Conservation (phyloP, 768 basidiomycete genomes). For the Daedaleopsis sinensis region DNA sequence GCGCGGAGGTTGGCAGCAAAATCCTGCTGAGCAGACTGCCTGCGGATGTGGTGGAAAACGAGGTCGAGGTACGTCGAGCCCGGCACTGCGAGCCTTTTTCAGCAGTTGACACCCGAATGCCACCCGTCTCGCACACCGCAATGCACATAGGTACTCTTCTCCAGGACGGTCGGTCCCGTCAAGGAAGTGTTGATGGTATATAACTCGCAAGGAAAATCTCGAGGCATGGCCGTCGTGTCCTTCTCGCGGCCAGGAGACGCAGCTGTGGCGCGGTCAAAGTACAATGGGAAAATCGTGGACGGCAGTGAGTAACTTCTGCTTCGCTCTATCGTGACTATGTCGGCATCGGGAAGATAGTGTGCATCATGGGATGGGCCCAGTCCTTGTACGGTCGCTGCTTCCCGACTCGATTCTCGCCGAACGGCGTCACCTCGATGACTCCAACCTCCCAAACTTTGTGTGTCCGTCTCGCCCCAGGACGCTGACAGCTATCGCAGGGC, state of each 20-base stretch:
- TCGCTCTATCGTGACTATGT: neutral
- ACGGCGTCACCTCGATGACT: neutral
- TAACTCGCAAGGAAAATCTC: conserved; percentile 74
- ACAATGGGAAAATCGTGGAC: conserved; percentile 78
- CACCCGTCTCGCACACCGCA: neutral
- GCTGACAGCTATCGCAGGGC: conserved; percentile 43
- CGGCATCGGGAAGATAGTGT: neutral
- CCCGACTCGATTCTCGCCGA: neutral
- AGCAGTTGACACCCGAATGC: no score
- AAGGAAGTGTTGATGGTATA: conserved; percentile 72
- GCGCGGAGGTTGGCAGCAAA: conserved; percentile 50
- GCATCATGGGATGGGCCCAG: neutral
- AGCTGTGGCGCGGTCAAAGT: conserved; percentile 61
- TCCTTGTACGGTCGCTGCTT: no score
- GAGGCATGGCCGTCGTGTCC: conserved; percentile 77
- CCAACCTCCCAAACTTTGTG: neutral
- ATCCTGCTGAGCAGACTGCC: conserved; percentile 70
- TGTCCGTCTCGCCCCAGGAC: neutral
- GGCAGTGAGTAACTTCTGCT: conserved; percentile 40
- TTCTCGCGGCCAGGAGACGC: conserved; percentile 72
- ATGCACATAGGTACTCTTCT: conserved; percentile 65
- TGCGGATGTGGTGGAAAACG: conserved; percentile 66
- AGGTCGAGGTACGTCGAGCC: conserved; percentile 56
- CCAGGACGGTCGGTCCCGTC: conserved; percentile 74
- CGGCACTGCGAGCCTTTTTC: no score